These are phyloP conservation scores for Colletotrichum magnum DNA, from an alignment of 2,329 filamentous ascomycete genomes.

Conservation along the genomic window DNA sequence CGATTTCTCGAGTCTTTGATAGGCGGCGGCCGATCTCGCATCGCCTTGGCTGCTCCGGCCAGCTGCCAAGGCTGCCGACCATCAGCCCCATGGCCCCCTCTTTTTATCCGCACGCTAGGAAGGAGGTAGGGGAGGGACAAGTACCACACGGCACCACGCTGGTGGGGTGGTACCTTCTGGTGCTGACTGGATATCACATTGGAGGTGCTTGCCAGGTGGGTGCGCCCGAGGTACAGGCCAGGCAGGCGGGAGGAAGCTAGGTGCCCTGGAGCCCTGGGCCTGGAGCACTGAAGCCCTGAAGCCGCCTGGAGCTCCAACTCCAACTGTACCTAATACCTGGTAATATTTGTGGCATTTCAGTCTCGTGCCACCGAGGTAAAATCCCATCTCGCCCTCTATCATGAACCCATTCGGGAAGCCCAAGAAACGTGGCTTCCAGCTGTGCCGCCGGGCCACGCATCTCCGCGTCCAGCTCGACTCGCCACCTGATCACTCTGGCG, in stretches of 20 bases:
- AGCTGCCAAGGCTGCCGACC: constrained; percentile 20
- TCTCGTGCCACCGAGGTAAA: constrained; percentile 31
- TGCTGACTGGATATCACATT: not conserved
- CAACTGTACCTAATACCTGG: too few relatives aligned
- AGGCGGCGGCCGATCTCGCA: constrained; percentile 25
- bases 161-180: not conserved
- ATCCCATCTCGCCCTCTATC: too few relatives aligned
- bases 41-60: constrained; percentile 21
- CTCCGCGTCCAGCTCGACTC: constrained; percentile 5
- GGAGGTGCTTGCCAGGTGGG: too few relatives aligned
- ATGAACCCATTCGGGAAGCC: not conserved
- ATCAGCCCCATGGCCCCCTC: constrained; percentile 20
- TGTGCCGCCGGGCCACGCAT: constrained; percentile 6
- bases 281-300: not conserved
- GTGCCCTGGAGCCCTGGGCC: not conserved
- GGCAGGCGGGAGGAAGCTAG: not conserved
- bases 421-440: not conserved
- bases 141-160: too few relatives aligned
- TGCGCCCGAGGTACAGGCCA: not conserved
- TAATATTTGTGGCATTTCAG: not conserved
- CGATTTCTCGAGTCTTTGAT: not conserved
- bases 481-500: constrained; percentile 12
- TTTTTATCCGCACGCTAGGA: constrained; percentile 36
- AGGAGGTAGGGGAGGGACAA: too few relatives aligned
- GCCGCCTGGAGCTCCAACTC: not conserved